Evolutionary conservation across 257 asterid genomes (phyloP), one percentile per base, ranked within the genome.

Genomic region (Solanum rostratum): DNA sequence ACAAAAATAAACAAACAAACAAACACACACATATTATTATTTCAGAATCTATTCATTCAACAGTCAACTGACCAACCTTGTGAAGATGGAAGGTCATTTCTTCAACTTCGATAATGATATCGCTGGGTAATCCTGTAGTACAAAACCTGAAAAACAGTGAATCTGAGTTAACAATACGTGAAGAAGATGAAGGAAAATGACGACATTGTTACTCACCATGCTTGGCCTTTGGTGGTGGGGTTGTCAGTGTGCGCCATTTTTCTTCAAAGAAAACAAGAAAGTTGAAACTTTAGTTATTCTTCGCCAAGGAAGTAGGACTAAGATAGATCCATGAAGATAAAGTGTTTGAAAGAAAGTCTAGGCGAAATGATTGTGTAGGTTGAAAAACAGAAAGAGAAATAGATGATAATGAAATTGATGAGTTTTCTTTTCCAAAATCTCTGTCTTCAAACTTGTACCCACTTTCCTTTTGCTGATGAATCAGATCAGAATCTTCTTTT

Each of bases 61-160:
- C 10, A 49, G 45, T 13, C 39, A 14, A 49, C 24, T 24, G 43
- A 9, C 86, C 95, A 19, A 78, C 87, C 97, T 93, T 95, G 88
- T 97, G 99, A 27, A 97, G 98, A 86, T 97, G 99, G 81, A 95
- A 97, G 83, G 97, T 79, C 98, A 97, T 95, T 46, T 92, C 96
- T 39, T 91, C 98, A 2, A 93, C 99, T 87, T 95, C 95, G 59
- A 95, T 91, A 37, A 89, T 85, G 46, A 95, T 88, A 83, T 97
- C 99, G 82, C 99, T 95, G 0, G 98, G 97, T 74, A 97, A 87
- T n/a, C 99, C 99, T 0, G 98, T 93, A 12, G 98, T 94, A 92
- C 98, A 97, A 80, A 97, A 97, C 99, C 99, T 95, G 93, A 59
- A 84, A 87, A 85, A 73, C 19, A 27, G 14, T 13, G 29, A 79